Conservation (phyloP, 2,329 filamentous ascomycete genomes). For the Colletotrichum sidae region DNA sequence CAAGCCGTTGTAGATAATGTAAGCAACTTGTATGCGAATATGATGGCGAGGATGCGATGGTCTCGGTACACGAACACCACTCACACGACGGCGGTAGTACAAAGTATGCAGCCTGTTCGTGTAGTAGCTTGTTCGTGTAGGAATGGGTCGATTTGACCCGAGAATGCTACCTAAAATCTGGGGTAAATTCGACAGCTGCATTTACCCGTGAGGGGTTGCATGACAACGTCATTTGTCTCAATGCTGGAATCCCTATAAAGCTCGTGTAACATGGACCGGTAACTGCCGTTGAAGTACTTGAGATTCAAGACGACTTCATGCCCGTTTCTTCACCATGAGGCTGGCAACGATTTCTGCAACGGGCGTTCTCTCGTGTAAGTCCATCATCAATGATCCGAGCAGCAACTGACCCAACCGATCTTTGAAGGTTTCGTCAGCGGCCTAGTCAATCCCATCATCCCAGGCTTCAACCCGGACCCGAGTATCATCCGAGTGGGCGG, state of each 20-base stretch:
- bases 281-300: not conserved
- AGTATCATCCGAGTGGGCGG: conserved; percentile 31
- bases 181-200: conserved; percentile 26
- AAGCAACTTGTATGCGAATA: too few relatives aligned
- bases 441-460: conserved; percentile 36
- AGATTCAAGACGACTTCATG: not conserved
- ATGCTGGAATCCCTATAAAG: not conserved
- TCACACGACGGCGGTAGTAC: too few relatives aligned
- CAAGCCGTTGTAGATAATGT: too few relatives aligned
- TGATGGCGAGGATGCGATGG: too few relatives aligned
- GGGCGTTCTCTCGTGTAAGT: conserved; percentile 4
- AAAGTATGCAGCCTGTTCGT: too few relatives aligned
- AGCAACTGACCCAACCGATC: not conserved
- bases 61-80: too few relatives aligned
- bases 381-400: not conserved
- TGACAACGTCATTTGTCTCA: conserved; percentile 12
- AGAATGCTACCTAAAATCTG: conserved; percentile 18
- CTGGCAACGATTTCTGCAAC: not conserved
- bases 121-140: too few relatives aligned
- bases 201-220: conserved; percentile 36
- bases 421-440: conserved; percentile 1
- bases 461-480: conserved; percentile 37
- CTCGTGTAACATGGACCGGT: conserved; percentile 2
- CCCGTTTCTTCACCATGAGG: too few relatives aligned
- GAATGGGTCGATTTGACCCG: not conserved